Evolutionary conservation across 805 yeast genomes (phyloP).

Genomic region (Candida methanosorbosa): DNA sequence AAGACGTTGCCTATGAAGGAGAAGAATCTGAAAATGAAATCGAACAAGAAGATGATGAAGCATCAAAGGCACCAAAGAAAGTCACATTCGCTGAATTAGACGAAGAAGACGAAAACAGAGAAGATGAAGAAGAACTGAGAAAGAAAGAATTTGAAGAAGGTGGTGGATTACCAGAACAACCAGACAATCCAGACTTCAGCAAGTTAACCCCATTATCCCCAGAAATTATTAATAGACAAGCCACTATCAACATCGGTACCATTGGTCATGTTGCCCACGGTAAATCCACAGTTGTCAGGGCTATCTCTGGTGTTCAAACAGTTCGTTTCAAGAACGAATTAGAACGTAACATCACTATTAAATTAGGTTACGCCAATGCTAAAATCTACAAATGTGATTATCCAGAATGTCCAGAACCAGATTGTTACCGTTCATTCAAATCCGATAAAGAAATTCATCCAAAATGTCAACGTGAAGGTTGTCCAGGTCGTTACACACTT

Average conservation of each 20-base stretch:
- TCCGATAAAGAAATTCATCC: slow-evolving; percentile 94
- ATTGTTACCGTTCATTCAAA: slow-evolving; percentile 88
- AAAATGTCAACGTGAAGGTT: slow-evolving; percentile 80
- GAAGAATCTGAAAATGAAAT: slow-evolving; percentile 29
- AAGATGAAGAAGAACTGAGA: slow-evolving; percentile 64
- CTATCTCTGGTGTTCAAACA: slow-evolving; percentile 98
- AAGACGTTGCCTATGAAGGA: slow-evolving; percentile 16
- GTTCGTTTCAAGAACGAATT: slow-evolving; percentile 98
- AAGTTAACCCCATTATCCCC: slow-evolving; percentile 81
- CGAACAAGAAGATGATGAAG: slow-evolving; percentile 31
- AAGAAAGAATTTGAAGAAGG: slow-evolving; percentile 91
- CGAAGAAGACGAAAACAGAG: slow-evolving; percentile 42
- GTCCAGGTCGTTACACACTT: slow-evolving; percentile 80
- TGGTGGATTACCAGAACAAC: slow-evolving; percentile 97
- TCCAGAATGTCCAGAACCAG: slow-evolving; percentile 84
- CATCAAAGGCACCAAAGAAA: slow-evolving; percentile 45
- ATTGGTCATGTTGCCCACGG: slow-evolving; percentile 99
- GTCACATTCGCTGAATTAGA: slow-evolving; percentile 74
- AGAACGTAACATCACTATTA: slow-evolving; percentile 98
- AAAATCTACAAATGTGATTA: slow-evolving; percentile 91
- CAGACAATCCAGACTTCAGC: slow-evolving; percentile 77
- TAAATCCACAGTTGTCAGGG: slow-evolving; percentile 95
- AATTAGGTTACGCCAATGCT: slow-evolving; percentile 98
- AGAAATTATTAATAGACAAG: slow-evolving; percentile 97
- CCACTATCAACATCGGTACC: slow-evolving; percentile 97